These are phyloP conservation scores for Paraphoma chrysanthemicola DNA, from an alignment of 2,329 filamentous ascomycete genomes.

Conservation along the genomic window DNA sequence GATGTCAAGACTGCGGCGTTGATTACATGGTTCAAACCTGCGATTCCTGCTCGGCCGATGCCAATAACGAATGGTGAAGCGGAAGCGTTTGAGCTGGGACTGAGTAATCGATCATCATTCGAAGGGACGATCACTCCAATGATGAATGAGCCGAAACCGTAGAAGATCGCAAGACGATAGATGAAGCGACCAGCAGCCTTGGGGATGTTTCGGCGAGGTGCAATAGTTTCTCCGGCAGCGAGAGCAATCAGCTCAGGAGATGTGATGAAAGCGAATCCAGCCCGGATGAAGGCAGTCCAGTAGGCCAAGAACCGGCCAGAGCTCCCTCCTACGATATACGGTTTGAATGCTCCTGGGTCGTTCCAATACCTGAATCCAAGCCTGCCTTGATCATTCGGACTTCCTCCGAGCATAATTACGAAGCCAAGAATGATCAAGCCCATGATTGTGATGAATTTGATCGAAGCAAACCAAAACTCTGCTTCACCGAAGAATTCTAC, in stretches of 20 bases:
- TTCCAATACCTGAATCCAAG: constrained; percentile 73
- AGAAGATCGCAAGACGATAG: constrained; percentile 63
- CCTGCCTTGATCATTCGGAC: constrained; percentile 41
- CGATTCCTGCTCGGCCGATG: constrained; percentile 70
- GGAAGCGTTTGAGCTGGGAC: constrained; percentile 38
- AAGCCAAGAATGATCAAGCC: constrained; percentile 45
- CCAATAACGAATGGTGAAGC: constrained; percentile 67
- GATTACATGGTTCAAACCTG: constrained; percentile 72
- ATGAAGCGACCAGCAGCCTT: constrained; percentile 62
- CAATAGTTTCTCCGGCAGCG: constrained; percentile 43
- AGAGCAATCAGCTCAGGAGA: constrained; percentile 45
- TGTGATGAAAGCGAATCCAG: constrained; percentile 52
- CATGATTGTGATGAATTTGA: constrained; percentile 55
- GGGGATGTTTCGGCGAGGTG: constrained; percentile 55
- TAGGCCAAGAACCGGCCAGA: constrained; percentile 70
- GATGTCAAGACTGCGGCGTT: constrained; percentile 79
- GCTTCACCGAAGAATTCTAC: constrained; percentile 53
- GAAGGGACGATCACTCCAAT: constrained; percentile 67
- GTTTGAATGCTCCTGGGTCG: constrained; percentile 63
- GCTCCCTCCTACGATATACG: constrained; percentile 58
- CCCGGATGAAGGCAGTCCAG: constrained; percentile 62
- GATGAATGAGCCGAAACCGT: constrained; percentile 59
- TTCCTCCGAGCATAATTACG: constrained; percentile 46
- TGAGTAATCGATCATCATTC: constrained; percentile 56
- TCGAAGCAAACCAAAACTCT: constrained; percentile 60